Percentiles rank a stretch among this genome's conserved stretches.
Conservation (phyloP, 495 filamentous ascomycete genomes). For the Penicillium paradoxum region DNA sequence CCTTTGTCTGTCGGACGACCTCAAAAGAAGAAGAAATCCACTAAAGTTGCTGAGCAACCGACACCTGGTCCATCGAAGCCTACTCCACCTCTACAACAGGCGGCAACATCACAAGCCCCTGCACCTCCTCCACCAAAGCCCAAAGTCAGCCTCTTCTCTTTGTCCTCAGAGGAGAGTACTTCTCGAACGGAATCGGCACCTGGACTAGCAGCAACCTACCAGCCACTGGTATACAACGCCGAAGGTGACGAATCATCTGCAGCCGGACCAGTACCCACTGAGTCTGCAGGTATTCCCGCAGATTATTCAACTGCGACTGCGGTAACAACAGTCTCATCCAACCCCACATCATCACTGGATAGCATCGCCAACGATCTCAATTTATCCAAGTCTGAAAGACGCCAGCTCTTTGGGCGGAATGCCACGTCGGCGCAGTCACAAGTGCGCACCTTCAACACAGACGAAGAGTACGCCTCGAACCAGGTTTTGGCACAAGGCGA, state of each 20-base stretch:
- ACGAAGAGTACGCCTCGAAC: constrained; percentile 78
- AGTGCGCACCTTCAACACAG: constrained; percentile 79
- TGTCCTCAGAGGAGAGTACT: constrained; percentile 28
- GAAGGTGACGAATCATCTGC: constrained; percentile 22
- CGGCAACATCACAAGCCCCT: constrained; percentile 12
- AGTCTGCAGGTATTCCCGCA: constrained; percentile 8
- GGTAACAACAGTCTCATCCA: constrained; percentile 18
- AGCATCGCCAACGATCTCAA: constrained; percentile 68
- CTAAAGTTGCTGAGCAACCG: constrained; percentile 12
- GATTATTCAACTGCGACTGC: constrained; percentile 16
- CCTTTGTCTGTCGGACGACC: constrained; percentile 75
- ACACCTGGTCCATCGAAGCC: constrained; percentile 8
- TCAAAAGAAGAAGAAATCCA: constrained; percentile 58
- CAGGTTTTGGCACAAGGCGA: constrained; percentile 47
- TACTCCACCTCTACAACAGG: constrained; percentile 7
- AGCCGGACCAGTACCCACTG: constrained; percentile 20
- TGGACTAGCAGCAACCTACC: constrained; percentile 29
- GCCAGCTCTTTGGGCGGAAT: constrained; percentile 77
- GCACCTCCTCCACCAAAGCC: constrained; percentile 35
- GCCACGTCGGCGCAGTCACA: constrained; percentile 32
- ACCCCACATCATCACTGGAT: constrained; percentile 36
- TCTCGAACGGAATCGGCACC: constrained; percentile 5
- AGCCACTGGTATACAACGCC: constrained; percentile 48
- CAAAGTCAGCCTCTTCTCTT: constrained; percentile 61
- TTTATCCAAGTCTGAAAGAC: constrained; percentile 64